phyloP scores from a whole-genome alignment of 2,329 filamentous ascomycete species.

The Monilinia fructicola region DNA sequence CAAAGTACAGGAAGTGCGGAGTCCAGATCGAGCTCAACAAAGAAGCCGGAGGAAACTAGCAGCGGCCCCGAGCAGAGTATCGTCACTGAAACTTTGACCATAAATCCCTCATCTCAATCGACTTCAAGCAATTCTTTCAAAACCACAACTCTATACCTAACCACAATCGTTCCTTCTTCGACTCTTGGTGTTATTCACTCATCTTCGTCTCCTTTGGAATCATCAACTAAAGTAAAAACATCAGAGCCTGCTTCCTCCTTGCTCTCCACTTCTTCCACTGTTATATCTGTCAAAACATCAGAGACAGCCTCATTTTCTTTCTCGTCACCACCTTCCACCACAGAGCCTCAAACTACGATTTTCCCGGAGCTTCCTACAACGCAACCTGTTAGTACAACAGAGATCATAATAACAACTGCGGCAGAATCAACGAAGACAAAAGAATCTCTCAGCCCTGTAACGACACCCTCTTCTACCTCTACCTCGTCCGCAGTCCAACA shows the following conservation, averaged over 20 bases:
- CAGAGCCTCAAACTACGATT: not conserved
- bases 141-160: not conserved
- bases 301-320: not conserved
- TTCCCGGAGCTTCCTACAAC: constrained; percentile 1
- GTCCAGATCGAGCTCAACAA: not conserved
- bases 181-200: not conserved
- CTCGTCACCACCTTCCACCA: not conserved
- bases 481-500: not conserved
- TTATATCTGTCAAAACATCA: not conserved
- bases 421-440: not conserved
- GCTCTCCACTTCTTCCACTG: not conserved
- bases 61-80: not conserved
- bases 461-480: not conserved
- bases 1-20: not conserved
- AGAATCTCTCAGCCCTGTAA: not conserved
- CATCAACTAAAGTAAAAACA: not conserved
- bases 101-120: not conserved
- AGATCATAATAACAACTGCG: not conserved
- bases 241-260: not conserved
- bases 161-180: not conserved
- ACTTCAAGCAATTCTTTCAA: not conserved
- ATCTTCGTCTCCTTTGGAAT: not conserved
- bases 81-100: not conserved
- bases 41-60: not conserved
- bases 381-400: not conserved